These are phyloP conservation scores for Monosporozyma siamensis DNA, from an alignment of 805 yeast genomes.

Conservation along the genomic window DNA sequence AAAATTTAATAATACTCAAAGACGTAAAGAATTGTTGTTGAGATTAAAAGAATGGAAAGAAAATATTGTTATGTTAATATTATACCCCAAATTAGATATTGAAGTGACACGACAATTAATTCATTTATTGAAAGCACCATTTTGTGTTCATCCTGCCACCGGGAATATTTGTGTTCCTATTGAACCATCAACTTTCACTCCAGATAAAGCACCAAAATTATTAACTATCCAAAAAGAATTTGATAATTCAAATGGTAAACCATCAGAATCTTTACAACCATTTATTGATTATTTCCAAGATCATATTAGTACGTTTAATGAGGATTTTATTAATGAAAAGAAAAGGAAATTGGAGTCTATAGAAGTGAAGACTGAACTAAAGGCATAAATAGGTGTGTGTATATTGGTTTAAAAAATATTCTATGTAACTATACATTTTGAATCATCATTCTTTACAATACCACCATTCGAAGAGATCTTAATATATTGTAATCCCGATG, in stretches of 20 bases:
- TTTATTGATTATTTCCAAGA: slow-evolving; percentile 57
- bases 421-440: too few relatives aligned
- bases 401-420: too few relatives aligned
- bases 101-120: slow-evolving; percentile 85
- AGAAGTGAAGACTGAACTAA: slow-evolving; percentile 36
- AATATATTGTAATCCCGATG: slow-evolving; percentile 31
- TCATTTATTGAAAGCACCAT: slow-evolving; percentile 91
- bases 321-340: slow-evolving; percentile 28
- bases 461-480: too few relatives aligned
- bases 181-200: slow-evolving; percentile 44
- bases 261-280: slow-evolving; percentile 63
- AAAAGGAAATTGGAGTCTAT: slow-evolving; percentile 35
- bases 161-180: slow-evolving; percentile 92
- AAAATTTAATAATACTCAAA: slow-evolving; percentile 8
- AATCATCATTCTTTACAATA: too few relatives aligned
- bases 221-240: slow-evolving; percentile 54
- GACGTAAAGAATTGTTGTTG: slow-evolving; percentile 30
- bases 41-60: slow-evolving; percentile 62
- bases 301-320: slow-evolving; percentile 45
- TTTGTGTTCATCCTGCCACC: slow-evolving; percentile 93
- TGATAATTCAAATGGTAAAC: slow-evolving; percentile 48
- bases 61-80: slow-evolving; percentile 66
- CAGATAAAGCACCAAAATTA: slow-evolving; percentile 71
- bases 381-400: too few relatives aligned
- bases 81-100: slow-evolving; percentile 88